These are phyloP conservation scores for Phytophthora cryptogea DNA, from an alignment of 352 stramenopile genomes.

Conservation along the genomic window DNA sequence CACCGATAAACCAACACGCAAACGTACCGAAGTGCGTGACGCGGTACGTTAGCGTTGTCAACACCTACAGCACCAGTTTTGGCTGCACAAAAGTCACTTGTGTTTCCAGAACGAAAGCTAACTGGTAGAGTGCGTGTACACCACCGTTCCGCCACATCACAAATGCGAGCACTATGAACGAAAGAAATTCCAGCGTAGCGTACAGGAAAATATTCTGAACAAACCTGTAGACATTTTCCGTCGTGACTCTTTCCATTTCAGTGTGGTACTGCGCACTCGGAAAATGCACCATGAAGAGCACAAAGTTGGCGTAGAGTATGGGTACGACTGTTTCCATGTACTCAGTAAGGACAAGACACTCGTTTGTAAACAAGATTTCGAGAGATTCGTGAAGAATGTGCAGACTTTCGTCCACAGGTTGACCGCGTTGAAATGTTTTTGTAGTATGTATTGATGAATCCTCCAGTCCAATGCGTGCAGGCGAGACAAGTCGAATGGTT, in stretches of 20 bases:
- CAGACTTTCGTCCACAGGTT: neutral
- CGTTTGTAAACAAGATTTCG: slow-evolving; percentile 28
- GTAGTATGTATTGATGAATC: neutral
- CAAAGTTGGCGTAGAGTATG: slow-evolving; percentile 22
- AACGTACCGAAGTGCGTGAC: slow-evolving; percentile 18
- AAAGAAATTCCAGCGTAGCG: slow-evolving; percentile 16
- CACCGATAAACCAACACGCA: no score
- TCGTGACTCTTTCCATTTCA: slow-evolving; percentile 15
- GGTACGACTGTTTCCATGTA: slow-evolving; percentile 38
- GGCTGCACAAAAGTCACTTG: slow-evolving; percentile 12
- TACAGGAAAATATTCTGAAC: slow-evolving; percentile 24
- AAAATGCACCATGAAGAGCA: slow-evolving; percentile 14
- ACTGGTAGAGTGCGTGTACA: slow-evolving; percentile 19
- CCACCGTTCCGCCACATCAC: slow-evolving; percentile 17
- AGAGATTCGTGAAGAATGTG: slow-evolving; percentile 6
- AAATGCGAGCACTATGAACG: slow-evolving; percentile 11
- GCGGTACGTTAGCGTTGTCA: slow-evolving; percentile 9
- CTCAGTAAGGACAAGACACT: slow-evolving; percentile 37
- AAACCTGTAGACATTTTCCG: neutral
- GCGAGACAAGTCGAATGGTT: no score
- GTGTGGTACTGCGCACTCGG: slow-evolving; percentile 35
- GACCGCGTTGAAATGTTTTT: neutral
- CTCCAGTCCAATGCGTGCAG: no score
- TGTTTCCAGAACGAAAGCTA: slow-evolving; percentile 33
- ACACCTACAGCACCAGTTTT: slow-evolving; percentile 21